Percentiles rank a stretch among this genome's conserved stretches.
Conservation (phyloP, 1,284 basidiomycete genomes). For the Ganoderma meredithae region DNA sequence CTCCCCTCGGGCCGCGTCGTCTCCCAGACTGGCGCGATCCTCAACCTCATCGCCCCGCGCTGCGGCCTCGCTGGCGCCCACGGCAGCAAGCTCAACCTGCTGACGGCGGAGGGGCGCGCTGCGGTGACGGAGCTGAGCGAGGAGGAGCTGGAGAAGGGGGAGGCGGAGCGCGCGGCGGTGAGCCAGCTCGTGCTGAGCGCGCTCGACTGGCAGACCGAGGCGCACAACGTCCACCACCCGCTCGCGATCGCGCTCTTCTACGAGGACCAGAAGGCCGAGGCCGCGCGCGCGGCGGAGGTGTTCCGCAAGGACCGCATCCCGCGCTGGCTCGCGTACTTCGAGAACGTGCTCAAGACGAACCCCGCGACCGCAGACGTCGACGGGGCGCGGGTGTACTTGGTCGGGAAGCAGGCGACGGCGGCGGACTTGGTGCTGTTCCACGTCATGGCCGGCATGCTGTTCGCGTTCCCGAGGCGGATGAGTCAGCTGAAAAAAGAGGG, state of each 20-base stretch:
- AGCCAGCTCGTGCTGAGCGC: slow-evolving; percentile 53
- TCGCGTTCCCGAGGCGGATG: slow-evolving; percentile 55
- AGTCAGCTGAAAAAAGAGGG: slow-evolving; percentile 37
- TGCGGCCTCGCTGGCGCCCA: slow-evolving; percentile 45
- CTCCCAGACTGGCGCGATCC: slow-evolving; percentile 52
- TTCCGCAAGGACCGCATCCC: slow-evolving; percentile 53
- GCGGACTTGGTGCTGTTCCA: slow-evolving; percentile 60
- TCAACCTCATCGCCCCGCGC: slow-evolving; percentile 50
- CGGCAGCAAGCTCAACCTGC: slow-evolving; percentile 32
- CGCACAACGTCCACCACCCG: slow-evolving; percentile 49
- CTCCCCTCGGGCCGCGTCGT: slow-evolving; percentile 42
- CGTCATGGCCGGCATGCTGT: slow-evolving; percentile 48
- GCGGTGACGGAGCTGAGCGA: slow-evolving; percentile 26
- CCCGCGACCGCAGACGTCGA: slow-evolving; percentile 28
- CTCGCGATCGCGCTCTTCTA: slow-evolving; percentile 48
- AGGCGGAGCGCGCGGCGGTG: slow-evolving; percentile 42
- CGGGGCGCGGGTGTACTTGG: slow-evolving; percentile 44
- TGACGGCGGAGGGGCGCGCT: slow-evolving; percentile 31
- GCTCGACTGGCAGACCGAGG: slow-evolving; percentile 52
- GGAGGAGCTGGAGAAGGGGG: slow-evolving; percentile 35
- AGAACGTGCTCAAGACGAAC: slow-evolving; percentile 46
- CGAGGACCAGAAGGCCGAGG: slow-evolving; percentile 55
- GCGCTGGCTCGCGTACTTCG: slow-evolving; percentile 54
- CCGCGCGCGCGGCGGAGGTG: slow-evolving; percentile 42
- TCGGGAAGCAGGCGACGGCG: slow-evolving; percentile 48